Evolutionary conservation across 345 rosid species (phyloP), one percentile per base, ranked within the genome.

Genomic region (Nasturtium officinale): DNA sequence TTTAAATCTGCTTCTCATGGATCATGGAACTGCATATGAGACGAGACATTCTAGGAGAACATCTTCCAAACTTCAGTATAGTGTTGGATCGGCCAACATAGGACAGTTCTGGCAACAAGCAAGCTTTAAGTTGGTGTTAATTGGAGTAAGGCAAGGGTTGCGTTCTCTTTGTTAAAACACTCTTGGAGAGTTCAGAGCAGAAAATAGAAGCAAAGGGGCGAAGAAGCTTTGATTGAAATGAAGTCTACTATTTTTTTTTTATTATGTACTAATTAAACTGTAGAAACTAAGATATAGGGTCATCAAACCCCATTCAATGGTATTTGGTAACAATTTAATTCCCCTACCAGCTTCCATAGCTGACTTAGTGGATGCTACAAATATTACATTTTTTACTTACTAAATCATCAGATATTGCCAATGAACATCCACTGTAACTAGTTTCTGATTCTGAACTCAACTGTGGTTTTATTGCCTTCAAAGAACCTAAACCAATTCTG

Each of bases 391-490:
- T 32, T 43, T 9, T 61, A 68, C 63, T 59, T 43, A 21, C 35
- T 33, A 74, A 26, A 47, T 20, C 72, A 74, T 28, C 45, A 73
- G 77, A 56, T 30, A 46, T 16, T 65, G 55, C 59, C 42, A 35
- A 17, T 47, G 59, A 47, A 57, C 42, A 65, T 74, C 54, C 38
- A 58, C 16, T 58, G 54, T 50, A 74, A 66, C 67, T 59, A 20
- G 15, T 58, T 66, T 58, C 48, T 67, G 69, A 51, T 42, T 60
- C 21, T 67, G 62, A 40, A 75, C 10, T 17, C 75, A 76, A 13
- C 32, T 54, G 52, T 69, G 75, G 70, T 76, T 61, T 76, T 76
- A 69, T 61, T 76, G 33, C 46, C 42, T 67, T 40, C 21, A 16
- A 30, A 57, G 46, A 48, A 40, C 50, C 59, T 47, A 33, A 45